phyloP scores from a whole-genome alignment of 768 basidiomycete genomes.

The Rhizopogon sp. region DNA sequence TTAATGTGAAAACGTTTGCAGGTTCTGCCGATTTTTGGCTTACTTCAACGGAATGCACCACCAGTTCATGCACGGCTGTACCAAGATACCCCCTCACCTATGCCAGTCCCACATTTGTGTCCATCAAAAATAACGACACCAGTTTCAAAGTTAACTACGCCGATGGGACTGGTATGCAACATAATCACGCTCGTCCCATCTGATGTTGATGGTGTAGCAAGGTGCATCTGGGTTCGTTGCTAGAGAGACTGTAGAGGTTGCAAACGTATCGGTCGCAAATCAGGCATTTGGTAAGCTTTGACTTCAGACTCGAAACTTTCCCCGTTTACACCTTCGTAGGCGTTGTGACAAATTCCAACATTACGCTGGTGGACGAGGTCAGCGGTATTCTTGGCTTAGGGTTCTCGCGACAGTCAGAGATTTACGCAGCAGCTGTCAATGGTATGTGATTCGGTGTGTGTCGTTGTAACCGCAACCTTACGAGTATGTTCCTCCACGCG shows the following conservation, averaged over 20 bases:
- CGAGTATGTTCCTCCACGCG: neutral
- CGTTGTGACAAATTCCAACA: conserved; percentile 55
- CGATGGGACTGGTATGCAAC: conserved; percentile 59
- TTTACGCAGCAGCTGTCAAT: conserved; percentile 39
- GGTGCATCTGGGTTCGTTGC: conserved; percentile 70
- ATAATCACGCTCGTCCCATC: neutral
- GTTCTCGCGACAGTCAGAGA: conserved; percentile 67
- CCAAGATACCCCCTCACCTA: conserved; percentile 72
- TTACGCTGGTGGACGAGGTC: conserved; percentile 55
- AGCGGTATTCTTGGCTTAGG: conserved; percentile 76
- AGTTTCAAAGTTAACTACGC: conserved; percentile 56
- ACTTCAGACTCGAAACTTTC: neutral
- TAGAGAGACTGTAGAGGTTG: conserved; percentile 52
- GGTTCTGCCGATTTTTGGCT: conserved; percentile 59
- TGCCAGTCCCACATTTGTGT: conserved; percentile 56
- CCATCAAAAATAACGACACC: conserved; percentile 59
- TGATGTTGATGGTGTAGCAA: conserved; percentile 21
- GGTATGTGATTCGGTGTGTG: conserved; percentile 33
- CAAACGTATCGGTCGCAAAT: conserved; percentile 52
- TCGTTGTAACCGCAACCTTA: neutral
- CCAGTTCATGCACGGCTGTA: conserved; percentile 46
- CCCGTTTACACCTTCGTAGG: conserved; percentile 31
- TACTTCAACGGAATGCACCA: conserved; percentile 55
- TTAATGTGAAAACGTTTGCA: neutral
- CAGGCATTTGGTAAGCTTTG: conserved; percentile 64